Percentiles rank a stretch among this genome's conserved stretches.
phyloP scores from a whole-genome alignment of 2,329 filamentous ascomycete genomes.

The Rutstroemia sp. region DNA sequence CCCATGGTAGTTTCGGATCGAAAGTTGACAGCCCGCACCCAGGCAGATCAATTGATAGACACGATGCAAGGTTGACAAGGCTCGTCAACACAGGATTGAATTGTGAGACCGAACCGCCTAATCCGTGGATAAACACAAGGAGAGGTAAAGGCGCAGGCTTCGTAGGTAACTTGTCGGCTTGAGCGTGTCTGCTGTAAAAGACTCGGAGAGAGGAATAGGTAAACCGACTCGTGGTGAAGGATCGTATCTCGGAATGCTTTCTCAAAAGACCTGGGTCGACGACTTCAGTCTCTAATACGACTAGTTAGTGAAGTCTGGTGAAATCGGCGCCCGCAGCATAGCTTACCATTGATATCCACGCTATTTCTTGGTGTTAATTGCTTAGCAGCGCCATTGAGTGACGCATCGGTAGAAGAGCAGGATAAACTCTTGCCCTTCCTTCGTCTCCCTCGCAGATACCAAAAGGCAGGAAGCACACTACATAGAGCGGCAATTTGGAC shows the following conservation, averaged over 20 bases:
- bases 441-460: constrained; percentile 16
- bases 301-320: constrained; percentile 6
- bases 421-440: constrained; percentile 14
- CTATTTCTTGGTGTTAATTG: constrained; percentile 6
- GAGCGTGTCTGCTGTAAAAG: constrained; percentile 76
- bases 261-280: constrained; percentile 70
- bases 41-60: constrained; percentile 81
- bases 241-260: constrained; percentile 63
- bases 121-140: constrained; percentile 83
- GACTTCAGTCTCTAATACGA: constrained; percentile 20
- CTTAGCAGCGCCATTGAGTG: not conserved
- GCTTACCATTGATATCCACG: constrained; percentile 19
- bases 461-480: constrained; percentile 19
- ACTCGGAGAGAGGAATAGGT: constrained; percentile 72
- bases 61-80: constrained; percentile 74
- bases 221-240: constrained; percentile 61
- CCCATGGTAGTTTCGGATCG: constrained; percentile 55
- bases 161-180: constrained; percentile 71
- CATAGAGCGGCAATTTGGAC: constrained; percentile 18
- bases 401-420: constrained; percentile 13
- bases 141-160: constrained; percentile 70
- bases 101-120: constrained; percentile 87
- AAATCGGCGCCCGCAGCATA: not conserved
- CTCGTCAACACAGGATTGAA: constrained; percentile 77
- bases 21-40: constrained; percentile 82